Evolutionary conservation across 495 filamentous ascomycete species (phyloP), one percentile per base, ranked within the genome.

Genomic region (Symbiotaphrina buchneri): DNA sequence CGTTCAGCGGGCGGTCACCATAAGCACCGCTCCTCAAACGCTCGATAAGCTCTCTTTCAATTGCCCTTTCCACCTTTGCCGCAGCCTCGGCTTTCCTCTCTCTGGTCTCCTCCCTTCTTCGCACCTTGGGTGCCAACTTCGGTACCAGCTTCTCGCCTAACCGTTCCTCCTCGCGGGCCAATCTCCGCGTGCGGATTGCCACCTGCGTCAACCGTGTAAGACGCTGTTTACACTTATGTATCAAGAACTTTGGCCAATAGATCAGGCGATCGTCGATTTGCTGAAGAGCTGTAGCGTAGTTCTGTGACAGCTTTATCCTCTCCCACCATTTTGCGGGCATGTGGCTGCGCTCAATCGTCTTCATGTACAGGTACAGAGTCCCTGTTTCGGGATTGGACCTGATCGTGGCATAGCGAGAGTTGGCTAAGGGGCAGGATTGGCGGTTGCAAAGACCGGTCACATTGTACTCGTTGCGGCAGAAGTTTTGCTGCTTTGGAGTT

Each of bases 191-290:
- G 30, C 83, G 67, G 31, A 94, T 84, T 6, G 68, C 70, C 6
- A 97, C 90, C 56, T 95, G 90, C 24, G 82, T 90, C 45, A 97
- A 59, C 28, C 87, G 65, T 13, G 87, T 97, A 16, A 97, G 65
- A 37, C 87, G 74, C 56, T 97, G 87, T 57, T 97, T 97, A 68
- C 83, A 91, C 54, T 92, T 92, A 58, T 95, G 90, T 30, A 81
- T 53, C 37, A 94, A 55, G 51, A 92, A 92, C 46, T 93, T 92
- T 18, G 87, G 87, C 74, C 82, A 95, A 65, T 92, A 94, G 42
- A 82, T 74, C 29, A 97, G 63, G 6, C 75, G 64, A 38, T 77
- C 65, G 45, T 95, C 90, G 40, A 97, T 71, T 47, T 92, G 83
- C 34, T 71, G 62, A 14, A 95, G 65, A 0, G 87, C 90, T 38